Base-by-base conservation (phyloP, 768 basidiomycete genomes). In the Boletus pseudopeckii region DNA sequence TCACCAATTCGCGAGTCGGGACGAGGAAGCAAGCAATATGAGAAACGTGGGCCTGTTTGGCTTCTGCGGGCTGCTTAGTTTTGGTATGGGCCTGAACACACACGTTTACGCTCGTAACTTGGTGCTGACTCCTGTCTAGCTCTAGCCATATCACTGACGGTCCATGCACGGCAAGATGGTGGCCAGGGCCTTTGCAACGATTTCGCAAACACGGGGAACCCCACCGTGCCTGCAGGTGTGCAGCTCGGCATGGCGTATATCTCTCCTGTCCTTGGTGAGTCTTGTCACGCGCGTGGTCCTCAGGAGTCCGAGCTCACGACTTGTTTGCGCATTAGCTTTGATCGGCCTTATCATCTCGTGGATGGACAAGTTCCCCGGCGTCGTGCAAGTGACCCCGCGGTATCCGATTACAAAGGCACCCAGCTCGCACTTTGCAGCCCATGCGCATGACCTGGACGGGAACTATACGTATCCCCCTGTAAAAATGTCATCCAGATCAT, bases 231-330 rank as follows among this genome's bases (percentile, higher is more conserved):
- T 13, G 66, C 66, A 2, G 50, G 56, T 13, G 57, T 62, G 3
- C 56, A 72, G 4, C 57, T 72, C 24, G 57, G 50, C 20, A 28
- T 74, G 53, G 69, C 70, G 17, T 75, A 70, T 28, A 36, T 66
- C n/a, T 48, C 64, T 11, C 53, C 66, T 17, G 26, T 60, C 39
- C 36, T 61, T 33, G 65, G 74, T 75, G 52, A 45, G 69, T 48
- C 44, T 48, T 42, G 1, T 48, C 51, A 18, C 3, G 17, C 20
- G 18, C 44, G 20, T 7, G 14, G 8, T 26, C 7, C 15, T 34
- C 14, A 24, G 5, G 9, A 17, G 20, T 26, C 24, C 43, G 9
- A n/a, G n/a, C 47, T 61, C 24, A 56, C 33, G 14, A 18, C 15
- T 24, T 9, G 13, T n/a, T 34, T 53, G 36, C 13, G 22, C 5